Base-by-base conservation (phyloP, 305 asterid species). In the Withania somnifera region DNA sequence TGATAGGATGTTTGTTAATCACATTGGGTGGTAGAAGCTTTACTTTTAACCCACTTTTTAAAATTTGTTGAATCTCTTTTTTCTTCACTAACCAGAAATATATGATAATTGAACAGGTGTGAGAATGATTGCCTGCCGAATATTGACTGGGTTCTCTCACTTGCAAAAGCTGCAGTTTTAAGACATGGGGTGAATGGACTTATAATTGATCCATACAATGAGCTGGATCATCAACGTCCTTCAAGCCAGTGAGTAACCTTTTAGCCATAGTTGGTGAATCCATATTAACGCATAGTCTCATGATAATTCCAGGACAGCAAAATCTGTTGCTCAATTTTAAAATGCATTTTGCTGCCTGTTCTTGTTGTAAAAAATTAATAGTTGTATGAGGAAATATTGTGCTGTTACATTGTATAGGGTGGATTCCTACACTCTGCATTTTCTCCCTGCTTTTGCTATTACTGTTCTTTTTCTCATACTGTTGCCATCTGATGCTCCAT, bases 131-230 rank as follows among this genome's bases (percentile, higher is more conserved):
- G 89, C 87, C 98, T 96, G 63, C 99, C 99, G 69, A 96, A 85
- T 85, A 89, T 92, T 83, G 79, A 84, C 64, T 96, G 98, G 98
- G 98, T 96, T 91, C 97, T 96, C 60, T 89, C 90, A 40, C 99
- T 96, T 64, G 99, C 99, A 73, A 91, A 86, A 86, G 89, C 92
- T 42, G 97, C 99, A 83, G 97, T 96, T 79, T 84, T 93, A 34
- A 96, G 98, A 73, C 92, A 96, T 85, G 99, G 99, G 63, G 89
- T 96, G 77, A 91, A 87, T 83, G 98, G 99, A 51, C 97, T 96
- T 28, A 95, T 96, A 78, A 96, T 96, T 77, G 99, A 96, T 86
- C 99, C 99, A 34, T 96, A 96, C 85, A 96, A 96, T 81, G 99
- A 96, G 88, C 93, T 96, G 77, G 99, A 96, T 87, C 98, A 94